Conservation (phyloP, 768 basidiomycete species). For the Rhizopogon salebrosus region DNA sequence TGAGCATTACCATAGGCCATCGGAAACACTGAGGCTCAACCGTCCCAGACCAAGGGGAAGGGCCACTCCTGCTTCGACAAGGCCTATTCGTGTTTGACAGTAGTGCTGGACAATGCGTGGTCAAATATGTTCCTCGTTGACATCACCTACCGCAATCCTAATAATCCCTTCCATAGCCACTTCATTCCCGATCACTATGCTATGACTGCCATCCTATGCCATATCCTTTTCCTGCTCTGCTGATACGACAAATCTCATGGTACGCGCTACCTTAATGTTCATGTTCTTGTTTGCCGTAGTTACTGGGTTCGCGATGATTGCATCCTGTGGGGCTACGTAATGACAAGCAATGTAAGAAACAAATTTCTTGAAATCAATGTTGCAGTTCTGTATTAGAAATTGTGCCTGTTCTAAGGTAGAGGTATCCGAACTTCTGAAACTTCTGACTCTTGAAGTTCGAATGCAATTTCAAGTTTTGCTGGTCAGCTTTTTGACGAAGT, state of each 20-base stretch:
- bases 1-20: constrained; percentile 24
- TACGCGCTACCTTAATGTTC: neutral
- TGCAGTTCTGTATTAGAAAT: too few relatives aligned
- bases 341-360: neutral
- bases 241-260: neutral
- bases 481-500: too few relatives aligned
- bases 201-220: neutral
- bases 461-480: too few relatives aligned
- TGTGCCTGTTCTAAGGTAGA: too few relatives aligned
- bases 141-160: too few relatives aligned
- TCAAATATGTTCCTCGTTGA: neutral
- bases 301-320: neutral
- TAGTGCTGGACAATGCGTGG: constrained; percentile 1
- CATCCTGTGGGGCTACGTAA: neutral
- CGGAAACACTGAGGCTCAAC: constrained; percentile 37
- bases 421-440: too few relatives aligned
- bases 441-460: too few relatives aligned
- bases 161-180: too few relatives aligned
- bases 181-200: neutral
- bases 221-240: neutral
- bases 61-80: constrained; percentile 28
- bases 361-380: neutral
- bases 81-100: constrained; percentile 20
- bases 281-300: neutral
- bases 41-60: constrained; percentile 43